These are phyloP conservation scores for Suillus ampliporus DNA, from an alignment of 768 basidiomycete species.

Conservation along the genomic window DNA sequence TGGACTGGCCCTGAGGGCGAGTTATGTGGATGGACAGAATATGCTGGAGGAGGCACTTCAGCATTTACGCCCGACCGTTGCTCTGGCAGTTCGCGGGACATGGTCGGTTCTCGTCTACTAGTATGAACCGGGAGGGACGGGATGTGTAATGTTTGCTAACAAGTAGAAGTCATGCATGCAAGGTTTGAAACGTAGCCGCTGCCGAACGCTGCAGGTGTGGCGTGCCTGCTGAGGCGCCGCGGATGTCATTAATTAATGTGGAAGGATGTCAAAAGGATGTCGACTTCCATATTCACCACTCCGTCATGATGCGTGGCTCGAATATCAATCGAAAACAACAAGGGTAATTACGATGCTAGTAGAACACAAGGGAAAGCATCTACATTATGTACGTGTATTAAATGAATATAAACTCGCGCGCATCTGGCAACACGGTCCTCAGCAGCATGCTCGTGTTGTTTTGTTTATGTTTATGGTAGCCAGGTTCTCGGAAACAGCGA, in stretches of 20 bases:
- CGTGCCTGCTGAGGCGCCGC: no score
- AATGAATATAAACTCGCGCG: not conserved
- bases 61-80: conserved; percentile 30
- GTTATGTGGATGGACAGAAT: conserved; percentile 25
- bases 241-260: no score
- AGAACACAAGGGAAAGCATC: not conserved
- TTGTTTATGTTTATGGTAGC: not conserved
- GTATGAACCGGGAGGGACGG: not conserved
- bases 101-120: not conserved
- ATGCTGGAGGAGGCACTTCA: conserved; percentile 36
- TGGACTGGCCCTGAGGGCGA: conserved; percentile 20
- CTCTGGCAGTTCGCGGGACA: not conserved
- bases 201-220: conserved; percentile 1
- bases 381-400: not conserved
- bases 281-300: not conserved
- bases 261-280: conserved; percentile 4
- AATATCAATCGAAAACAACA: not conserved
- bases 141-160: not conserved
- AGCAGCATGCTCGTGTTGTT: not conserved
- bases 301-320: no score
- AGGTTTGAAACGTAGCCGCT: not conserved
- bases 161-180: not conserved
- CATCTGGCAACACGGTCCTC: not conserved
- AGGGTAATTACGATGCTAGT: not conserved
- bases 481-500: not conserved